Evolutionary conservation across 768 basidiomycete genomes (phyloP).

Genomic region (Boletus patriciae): DNA sequence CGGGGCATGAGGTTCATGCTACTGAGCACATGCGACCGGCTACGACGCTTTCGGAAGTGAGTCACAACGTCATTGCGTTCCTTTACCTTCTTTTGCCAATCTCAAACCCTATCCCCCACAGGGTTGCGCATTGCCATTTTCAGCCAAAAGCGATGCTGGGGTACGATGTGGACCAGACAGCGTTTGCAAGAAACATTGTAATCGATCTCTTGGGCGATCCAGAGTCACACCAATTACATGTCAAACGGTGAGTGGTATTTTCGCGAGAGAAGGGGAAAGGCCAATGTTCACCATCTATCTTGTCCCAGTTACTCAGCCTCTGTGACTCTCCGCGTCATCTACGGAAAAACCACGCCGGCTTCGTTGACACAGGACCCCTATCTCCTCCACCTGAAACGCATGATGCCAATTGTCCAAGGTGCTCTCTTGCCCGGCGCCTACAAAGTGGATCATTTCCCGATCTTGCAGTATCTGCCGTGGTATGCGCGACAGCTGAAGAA

Average conservation of each 20-base stretch:
- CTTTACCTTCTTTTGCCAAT: neutral
- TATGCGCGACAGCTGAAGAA: constrained; percentile 54
- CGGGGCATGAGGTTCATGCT: constrained; percentile 59
- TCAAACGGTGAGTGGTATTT: constrained; percentile 37
- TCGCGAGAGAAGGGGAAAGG: neutral
- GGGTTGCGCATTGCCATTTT: constrained; percentile 54
- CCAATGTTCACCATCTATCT: neutral
- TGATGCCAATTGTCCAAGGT: constrained; percentile 30
- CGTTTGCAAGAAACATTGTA: constrained; percentile 29
- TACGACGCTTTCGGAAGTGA: constrained; percentile 58
- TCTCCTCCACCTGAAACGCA: constrained; percentile 29
- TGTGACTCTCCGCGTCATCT: constrained; percentile 28
- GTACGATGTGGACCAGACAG: constrained; percentile 48
- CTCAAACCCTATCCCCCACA: constrained; percentile 8
- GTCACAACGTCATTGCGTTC: neutral
- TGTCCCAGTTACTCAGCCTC: constrained; percentile 27
- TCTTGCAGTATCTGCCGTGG: constrained; percentile 54
- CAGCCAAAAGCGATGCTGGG: constrained; percentile 47
- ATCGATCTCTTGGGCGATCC: constrained; percentile 25
- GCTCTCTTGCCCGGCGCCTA: constrained; percentile 35
- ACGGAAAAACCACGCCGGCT: constrained; percentile 26
- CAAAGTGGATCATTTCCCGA: constrained; percentile 37
- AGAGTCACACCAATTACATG: constrained; percentile 23
- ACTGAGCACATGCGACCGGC: constrained; percentile 52
- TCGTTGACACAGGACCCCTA: constrained; percentile 20